Evolutionary conservation across 805 yeast genomes (phyloP).

Genomic region (Sugiyamaella valdiviana): DNA sequence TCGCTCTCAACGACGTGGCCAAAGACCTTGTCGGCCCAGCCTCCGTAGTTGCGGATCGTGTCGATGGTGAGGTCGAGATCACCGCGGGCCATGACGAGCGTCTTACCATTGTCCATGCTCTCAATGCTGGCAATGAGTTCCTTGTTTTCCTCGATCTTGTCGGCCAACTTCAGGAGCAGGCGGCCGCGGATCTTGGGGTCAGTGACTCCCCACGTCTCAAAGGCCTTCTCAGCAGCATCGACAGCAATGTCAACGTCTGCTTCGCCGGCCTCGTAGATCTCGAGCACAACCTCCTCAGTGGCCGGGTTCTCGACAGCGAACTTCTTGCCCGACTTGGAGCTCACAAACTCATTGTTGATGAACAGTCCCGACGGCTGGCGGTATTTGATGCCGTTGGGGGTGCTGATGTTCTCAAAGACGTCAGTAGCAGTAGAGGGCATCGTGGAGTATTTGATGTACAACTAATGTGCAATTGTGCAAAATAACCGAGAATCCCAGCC

Average conservation of each 20-base stretch:
- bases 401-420: background rate
- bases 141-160: conserved; percentile 62
- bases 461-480: too few relatives aligned
- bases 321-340: conserved; percentile 50
- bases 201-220: conserved; percentile 61
- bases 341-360: conserved; percentile 76
- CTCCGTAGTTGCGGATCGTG: conserved; percentile 61
- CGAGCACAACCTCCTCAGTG: conserved; percentile 52
- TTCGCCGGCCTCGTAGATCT: conserved; percentile 64
- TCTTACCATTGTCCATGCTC: conserved; percentile 87
- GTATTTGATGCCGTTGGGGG: conserved; percentile 59
- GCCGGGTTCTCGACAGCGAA: conserved; percentile 40
- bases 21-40: conserved; percentile 65
- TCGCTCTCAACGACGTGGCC: conserved; percentile 63
- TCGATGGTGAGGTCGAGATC: conserved; percentile 56
- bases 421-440: conserved; percentile 1
- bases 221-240: conserved; percentile 73
- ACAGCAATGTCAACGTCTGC: conserved; percentile 80
- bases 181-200: conserved; percentile 65
- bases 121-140: conserved; percentile 78
- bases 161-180: conserved; percentile 66
- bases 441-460: background rate
- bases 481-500: too few relatives aligned
- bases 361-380: conserved; percentile 84
- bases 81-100: conserved; percentile 34